Conservation (phyloP, 2,329 filamentous ascomycete species). For the Aspergillus versicolor region DNA sequence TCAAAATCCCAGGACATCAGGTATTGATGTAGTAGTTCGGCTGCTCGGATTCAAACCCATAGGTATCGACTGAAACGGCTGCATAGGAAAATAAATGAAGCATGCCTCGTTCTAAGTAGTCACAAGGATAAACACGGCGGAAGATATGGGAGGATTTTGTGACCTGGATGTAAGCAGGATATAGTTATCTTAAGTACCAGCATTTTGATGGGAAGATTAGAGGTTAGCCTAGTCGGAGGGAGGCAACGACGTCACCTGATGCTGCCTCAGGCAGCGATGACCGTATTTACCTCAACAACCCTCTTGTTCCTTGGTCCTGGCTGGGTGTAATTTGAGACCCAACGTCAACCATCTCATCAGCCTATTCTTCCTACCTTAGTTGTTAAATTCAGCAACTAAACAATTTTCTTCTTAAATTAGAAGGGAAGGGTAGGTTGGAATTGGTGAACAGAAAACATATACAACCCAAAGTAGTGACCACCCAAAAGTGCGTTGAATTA, state of each 20-base stretch:
- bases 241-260: slow-evolving; percentile 4
- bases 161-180: neutral
- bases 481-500: neutral
- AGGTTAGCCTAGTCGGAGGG: too few species aligned
- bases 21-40: slow-evolving; percentile 7
- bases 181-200: too few species aligned
- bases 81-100: slow-evolving; percentile 3
- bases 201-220: too few species aligned
- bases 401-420: neutral
- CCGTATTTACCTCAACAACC: too few species aligned
- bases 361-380: neutral
- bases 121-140: neutral
- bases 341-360: neutral
- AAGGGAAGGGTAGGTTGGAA: neutral
- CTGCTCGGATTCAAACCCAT: slow-evolving; percentile 8
- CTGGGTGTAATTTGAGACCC: neutral
- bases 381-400: neutral
- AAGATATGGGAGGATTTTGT: neutral
- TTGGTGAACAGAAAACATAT: too few species aligned
- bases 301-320: too few species aligned
- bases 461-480: neutral
- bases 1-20: slow-evolving; percentile 24
- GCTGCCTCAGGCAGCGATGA: neutral
- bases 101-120: slow-evolving; percentile 1
- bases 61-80: neutral